Percentiles rank a stretch among this genome's conserved stretches.
Conservation (phyloP, 306 rosid genomes). For the Coriaria nepalensis region DNA sequence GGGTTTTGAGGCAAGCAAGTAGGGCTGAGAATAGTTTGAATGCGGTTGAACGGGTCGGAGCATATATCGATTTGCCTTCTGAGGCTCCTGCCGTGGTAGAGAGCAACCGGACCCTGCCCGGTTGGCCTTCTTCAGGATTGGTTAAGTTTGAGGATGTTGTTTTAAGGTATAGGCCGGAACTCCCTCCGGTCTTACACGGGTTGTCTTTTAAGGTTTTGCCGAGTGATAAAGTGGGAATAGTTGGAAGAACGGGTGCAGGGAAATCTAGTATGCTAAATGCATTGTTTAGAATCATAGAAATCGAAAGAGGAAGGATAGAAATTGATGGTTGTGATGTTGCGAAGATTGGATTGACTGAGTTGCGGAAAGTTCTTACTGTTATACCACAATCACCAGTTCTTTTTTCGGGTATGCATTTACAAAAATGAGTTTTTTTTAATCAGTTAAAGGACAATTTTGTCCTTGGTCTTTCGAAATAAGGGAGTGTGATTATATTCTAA, state of each 20-base stretch:
- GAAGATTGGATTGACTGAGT: constrained; percentile 56
- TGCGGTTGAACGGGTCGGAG: constrained; percentile 76
- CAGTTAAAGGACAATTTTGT: background rate
- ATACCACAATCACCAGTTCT: constrained; percentile 88
- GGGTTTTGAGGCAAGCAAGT: constrained; percentile 75
- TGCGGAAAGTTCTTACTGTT: constrained; percentile 65
- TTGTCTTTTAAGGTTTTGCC: constrained; percentile 49
- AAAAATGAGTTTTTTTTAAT: background rate
- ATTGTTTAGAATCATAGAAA: constrained; percentile 68
- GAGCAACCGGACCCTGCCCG: constrained; percentile 54
- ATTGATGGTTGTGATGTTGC: constrained; percentile 61
- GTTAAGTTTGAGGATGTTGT: constrained; percentile 66
- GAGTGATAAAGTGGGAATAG: constrained; percentile 76
- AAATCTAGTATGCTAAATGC: constrained; percentile 93
- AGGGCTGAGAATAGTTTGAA: constrained; percentile 73
- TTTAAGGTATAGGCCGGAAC: constrained; percentile 78
- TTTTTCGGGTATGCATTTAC: constrained; percentile 51
- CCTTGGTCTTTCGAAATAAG: background rate
- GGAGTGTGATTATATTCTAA: constrained; percentile 3
- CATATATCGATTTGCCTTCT: constrained; percentile 52
- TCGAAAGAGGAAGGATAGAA: constrained; percentile 52
- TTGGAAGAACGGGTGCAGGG: constrained; percentile 97
- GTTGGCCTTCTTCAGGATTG: constrained; percentile 76
- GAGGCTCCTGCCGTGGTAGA: constrained; percentile 62
- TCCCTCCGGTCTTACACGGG: constrained; percentile 76